Percentiles rank a stretch among this genome's conserved stretches.
Conservation (phyloP, 495 filamentous ascomycete genomes). For the Aspergillus egyptiacus region DNA sequence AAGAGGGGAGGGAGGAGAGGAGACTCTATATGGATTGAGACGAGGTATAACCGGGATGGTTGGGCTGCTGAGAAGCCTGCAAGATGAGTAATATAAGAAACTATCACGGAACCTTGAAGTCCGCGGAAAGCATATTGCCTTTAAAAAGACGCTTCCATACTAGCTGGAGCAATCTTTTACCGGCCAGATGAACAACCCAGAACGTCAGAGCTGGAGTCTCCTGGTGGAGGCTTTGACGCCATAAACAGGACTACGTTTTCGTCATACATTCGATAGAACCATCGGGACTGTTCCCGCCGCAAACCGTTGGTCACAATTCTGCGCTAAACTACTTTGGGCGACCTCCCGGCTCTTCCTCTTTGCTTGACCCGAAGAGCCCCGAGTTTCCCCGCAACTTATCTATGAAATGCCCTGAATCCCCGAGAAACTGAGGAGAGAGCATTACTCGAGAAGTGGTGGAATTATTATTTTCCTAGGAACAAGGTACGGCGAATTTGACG, state of each 20-base stretch:
- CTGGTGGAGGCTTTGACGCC: conserved; percentile 12
- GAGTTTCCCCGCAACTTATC: conserved; percentile 8
- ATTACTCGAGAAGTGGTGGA: neutral
- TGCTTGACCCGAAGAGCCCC: conserved; percentile 4
- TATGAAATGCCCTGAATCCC: neutral
- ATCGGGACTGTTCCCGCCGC: neutral
- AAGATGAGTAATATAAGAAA: conserved; percentile 4
- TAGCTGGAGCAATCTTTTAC: conserved; percentile 13
- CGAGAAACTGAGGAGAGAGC: neutral
- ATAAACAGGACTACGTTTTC: conserved; percentile 11
- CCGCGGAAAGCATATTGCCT: conserved; percentile 8
- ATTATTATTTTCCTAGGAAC: neutral
- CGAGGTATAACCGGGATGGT: conserved; percentile 3
- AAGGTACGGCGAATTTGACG: neutral
- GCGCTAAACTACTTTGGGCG: conserved; percentile 9
- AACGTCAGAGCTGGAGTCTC: conserved; percentile 4
- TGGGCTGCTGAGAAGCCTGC: neutral
- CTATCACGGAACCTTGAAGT: neutral
- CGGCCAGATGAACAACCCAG: conserved; percentile 7
- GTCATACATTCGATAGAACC: neutral
- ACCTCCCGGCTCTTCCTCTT: conserved; percentile 16
- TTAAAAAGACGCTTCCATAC: neutral
- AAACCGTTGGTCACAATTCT: conserved; percentile 11
- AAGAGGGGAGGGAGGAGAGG: neutral
- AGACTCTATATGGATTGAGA: conserved; percentile 2